These are phyloP conservation scores for Venturiaceae sp. DNA, from an alignment of 2,329 filamentous ascomycete species.

Conservation along the genomic window DNA sequence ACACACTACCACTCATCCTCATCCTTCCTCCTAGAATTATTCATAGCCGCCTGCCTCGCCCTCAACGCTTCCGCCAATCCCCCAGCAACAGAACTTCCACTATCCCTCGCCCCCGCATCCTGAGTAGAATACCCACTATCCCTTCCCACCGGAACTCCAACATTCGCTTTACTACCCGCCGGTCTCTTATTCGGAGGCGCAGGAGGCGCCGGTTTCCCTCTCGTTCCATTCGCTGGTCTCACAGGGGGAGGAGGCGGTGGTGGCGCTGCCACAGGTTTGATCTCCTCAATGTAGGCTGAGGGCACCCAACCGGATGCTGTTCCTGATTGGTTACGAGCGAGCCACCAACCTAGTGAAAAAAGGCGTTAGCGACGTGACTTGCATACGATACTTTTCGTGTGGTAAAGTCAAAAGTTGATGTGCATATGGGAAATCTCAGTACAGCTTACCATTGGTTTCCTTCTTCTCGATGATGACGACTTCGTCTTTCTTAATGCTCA, in stretches of 20 bases:
- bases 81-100: slow-evolving; percentile 35
- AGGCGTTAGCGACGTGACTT: not conserved
- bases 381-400: too few relatives aligned
- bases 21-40: slow-evolving; percentile 24
- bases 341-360: slow-evolving; percentile 77
- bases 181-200: slow-evolving; percentile 76
- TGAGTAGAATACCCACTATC: slow-evolving; percentile 46
- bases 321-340: slow-evolving; percentile 54
- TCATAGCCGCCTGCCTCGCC: slow-evolving; percentile 39
- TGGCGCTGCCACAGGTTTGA: slow-evolving; percentile 45
- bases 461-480: slow-evolving; percentile 87
- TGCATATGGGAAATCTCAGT: not conserved
- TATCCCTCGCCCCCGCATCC: slow-evolving; percentile 27
- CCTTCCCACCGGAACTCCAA: slow-evolving; percentile 41
- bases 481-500: slow-evolving; percentile 71
- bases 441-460: slow-evolving; percentile 77
- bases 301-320: slow-evolving; percentile 86
- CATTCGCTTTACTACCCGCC: slow-evolving; percentile 60
- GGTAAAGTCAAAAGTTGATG: not conserved
- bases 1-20: slow-evolving; percentile 21
- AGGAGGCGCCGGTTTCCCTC: slow-evolving; percentile 58
- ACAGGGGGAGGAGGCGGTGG: slow-evolving; percentile 41
- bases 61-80: slow-evolving; percentile 40
- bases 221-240: slow-evolving; percentile 47
- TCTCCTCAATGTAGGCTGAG: slow-evolving; percentile 86